A percentile compares a stretch with the other conserved stretches of the same genome.
Conservation (phyloP, 306 rosid species). For the Echinosophora koreensis region DNA sequence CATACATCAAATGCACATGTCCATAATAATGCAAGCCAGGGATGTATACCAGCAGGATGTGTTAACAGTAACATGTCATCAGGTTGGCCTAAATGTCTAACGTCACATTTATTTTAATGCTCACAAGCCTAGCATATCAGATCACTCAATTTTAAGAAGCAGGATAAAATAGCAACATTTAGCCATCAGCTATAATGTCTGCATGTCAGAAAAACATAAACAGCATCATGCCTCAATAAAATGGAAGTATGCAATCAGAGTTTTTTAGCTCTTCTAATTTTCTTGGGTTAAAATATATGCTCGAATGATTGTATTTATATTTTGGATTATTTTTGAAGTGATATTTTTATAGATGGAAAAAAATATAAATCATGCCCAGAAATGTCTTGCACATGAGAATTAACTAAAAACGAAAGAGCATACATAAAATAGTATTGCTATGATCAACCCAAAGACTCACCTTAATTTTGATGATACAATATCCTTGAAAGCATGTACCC, state of each 20-base stretch:
- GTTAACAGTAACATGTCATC: not conserved
- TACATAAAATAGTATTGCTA: not conserved
- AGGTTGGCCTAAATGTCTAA: not conserved
- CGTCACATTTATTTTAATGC: not conserved
- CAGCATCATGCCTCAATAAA: not conserved
- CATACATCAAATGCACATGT: not conserved
- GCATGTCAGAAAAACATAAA: not conserved
- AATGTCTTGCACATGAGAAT: not conserved
- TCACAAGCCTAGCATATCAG: not conserved
- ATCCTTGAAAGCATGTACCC: constrained; percentile 73
- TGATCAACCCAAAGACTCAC: constrained; percentile 27
- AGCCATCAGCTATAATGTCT: not conserved
- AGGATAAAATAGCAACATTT: not conserved
- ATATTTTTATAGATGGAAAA: not conserved
- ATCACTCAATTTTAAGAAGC: not conserved
- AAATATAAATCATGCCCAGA: not conserved
- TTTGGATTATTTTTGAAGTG: not conserved
- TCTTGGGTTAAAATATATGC: not conserved
- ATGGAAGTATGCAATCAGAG: not conserved
- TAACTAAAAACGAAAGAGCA: not conserved
- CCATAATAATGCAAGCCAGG: not conserved
- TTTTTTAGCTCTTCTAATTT: not conserved
- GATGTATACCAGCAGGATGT: not conserved
- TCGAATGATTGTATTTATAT: not conserved
- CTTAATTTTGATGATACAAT: constrained; percentile 62